phyloP scores from a whole-genome alignment of 1,284 basidiomycete species.

The Stereum hirsutum region DNA sequence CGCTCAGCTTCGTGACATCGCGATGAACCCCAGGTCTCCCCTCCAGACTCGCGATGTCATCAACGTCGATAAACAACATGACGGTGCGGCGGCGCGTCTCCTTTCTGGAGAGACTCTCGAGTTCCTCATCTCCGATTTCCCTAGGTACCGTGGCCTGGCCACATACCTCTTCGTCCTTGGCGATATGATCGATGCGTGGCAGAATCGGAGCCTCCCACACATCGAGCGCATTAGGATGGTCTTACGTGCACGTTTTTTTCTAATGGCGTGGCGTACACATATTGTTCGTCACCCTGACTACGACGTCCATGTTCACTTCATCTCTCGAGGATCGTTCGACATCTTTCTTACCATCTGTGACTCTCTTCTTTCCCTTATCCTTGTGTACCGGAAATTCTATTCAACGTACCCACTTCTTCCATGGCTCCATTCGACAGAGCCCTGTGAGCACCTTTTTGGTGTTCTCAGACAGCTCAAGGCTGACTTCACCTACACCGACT shows the following conservation, averaged over 20 bases:
- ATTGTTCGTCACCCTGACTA: constrained; percentile 19
- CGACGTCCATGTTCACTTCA: constrained; percentile 14
- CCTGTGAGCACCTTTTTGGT: constrained; percentile 28
- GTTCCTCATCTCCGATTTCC: constrained; percentile 6
- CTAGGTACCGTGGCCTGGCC: constrained; percentile 9
- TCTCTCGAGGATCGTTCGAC: constrained; percentile 23
- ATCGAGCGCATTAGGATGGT: constrained; percentile 23
- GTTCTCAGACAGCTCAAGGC: constrained; percentile 20
- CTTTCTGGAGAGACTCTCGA: constrained; percentile 14
- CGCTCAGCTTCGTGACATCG: constrained; percentile 6
- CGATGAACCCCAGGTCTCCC: background rate
- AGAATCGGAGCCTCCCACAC: constrained; percentile 13
- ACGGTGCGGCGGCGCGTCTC: constrained; percentile 26
- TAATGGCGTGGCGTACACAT: constrained; percentile 23
- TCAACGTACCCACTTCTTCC: constrained; percentile 15
- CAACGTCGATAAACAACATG: constrained; percentile 30
- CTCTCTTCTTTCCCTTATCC: constrained; percentile 13
- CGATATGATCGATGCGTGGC: constrained; percentile 17
- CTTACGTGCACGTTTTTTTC: constrained; percentile 25
- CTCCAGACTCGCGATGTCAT: constrained; percentile 27
- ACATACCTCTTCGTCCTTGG: constrained; percentile 18
- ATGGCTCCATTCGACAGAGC: constrained; percentile 26
- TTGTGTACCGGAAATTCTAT: constrained; percentile 25
- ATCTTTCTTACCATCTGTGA: constrained; percentile 16
- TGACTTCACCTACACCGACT: constrained; percentile 27